Evolutionary conservation across 495 filamentous ascomycete species (phyloP), one percentile per base, ranked within the genome.

Genomic region (Hypoxylon lienhwacheense): DNA sequence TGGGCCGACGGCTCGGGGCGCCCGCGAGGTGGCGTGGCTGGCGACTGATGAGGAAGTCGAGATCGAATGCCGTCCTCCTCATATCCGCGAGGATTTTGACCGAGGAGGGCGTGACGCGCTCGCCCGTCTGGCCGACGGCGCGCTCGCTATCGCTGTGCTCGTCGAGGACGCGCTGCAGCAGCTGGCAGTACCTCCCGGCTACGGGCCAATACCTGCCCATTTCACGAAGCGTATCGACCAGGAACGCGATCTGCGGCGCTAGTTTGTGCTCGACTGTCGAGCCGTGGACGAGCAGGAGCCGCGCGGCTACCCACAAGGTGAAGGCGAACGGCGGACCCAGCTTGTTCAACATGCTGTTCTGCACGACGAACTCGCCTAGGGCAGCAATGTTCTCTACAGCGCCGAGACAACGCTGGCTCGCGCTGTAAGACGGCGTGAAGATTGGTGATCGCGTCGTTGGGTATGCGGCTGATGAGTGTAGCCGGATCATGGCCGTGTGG

Each of bases 381-480:
- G 85, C 85, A 26, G 85, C 77, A 34, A 95, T 89, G 60, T 89
- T 91, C 61, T 95, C 88, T 16, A 91, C 90, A 3, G 90, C 89
- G 6, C 81, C 77, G 26, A 89, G 81, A 56, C 90, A 95, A 12
- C 86, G 77, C 66, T 95, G 89, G 37, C 82, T 84, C 6, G 90
- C 90, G 53, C 82, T 85, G 69, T 86, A 92, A 4, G 87, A 91
- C 1, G 90, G 87, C 0, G 86, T 88, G 72, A 95, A 96, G 43
- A 93, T 89, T 26, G 85, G 85, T 6, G 88, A 91, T 16, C 88
- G 77, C 10, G 86, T 90, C 12, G 90, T 92, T 16, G 90, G 90
- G 66, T 96, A 96, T 3, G 90, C 90, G 2, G 90, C 90, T 3
- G 88, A 92, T n/a, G 90, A 93, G 73, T 95, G 89, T 8, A 96